phyloP scores from a whole-genome alignment of 495 filamentous ascomycete genomes.

The Aspergillus coremiiformis region DNA sequence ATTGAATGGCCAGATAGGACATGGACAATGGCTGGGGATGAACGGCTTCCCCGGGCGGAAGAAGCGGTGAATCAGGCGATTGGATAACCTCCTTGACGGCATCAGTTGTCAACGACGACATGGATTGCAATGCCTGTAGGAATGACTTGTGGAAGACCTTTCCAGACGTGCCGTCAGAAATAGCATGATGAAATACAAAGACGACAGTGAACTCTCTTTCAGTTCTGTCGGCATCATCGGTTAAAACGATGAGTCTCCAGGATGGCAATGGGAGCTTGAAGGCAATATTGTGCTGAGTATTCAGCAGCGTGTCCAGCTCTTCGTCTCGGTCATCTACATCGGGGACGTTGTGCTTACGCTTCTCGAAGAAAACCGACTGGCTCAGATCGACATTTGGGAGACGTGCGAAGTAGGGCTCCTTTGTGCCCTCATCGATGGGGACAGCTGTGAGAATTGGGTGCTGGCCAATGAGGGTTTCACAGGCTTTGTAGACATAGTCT shows the following conservation, averaged over 20 bases:
- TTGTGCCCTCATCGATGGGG: constrained; percentile 32
- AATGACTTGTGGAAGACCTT: constrained; percentile 31
- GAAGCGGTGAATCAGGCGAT: constrained; percentile 23
- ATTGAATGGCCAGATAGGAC: constrained; percentile 14
- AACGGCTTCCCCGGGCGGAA: constrained; percentile 22
- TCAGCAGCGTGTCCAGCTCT: constrained; percentile 29
- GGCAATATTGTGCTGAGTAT: constrained; percentile 30
- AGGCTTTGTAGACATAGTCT: constrained; percentile 31
- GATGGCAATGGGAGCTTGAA: constrained; percentile 26
- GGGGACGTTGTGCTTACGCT: constrained; percentile 13
- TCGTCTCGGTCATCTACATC: constrained; percentile 9
- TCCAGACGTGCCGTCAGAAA: constrained; percentile 29
- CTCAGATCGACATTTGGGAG: constrained; percentile 35
- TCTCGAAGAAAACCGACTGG: constrained; percentile 25
- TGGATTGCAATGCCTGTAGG: constrained; percentile 18
- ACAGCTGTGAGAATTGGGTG: constrained; percentile 40
- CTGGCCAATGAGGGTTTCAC: constrained; percentile 28
- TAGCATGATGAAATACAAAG: constrained; percentile 33
- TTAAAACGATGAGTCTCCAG: constrained; percentile 35
- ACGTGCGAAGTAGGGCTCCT: constrained; percentile 39
- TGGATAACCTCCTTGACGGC: constrained; percentile 19
- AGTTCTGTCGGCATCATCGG: constrained; percentile 7
- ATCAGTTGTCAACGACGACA: constrained; percentile 4
- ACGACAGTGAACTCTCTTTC: constrained; percentile 25
- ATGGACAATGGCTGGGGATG: constrained; percentile 24